phyloP scores from a whole-genome alignment of 1,284 basidiomycete species.

The Ganoderma resinaceum region DNA sequence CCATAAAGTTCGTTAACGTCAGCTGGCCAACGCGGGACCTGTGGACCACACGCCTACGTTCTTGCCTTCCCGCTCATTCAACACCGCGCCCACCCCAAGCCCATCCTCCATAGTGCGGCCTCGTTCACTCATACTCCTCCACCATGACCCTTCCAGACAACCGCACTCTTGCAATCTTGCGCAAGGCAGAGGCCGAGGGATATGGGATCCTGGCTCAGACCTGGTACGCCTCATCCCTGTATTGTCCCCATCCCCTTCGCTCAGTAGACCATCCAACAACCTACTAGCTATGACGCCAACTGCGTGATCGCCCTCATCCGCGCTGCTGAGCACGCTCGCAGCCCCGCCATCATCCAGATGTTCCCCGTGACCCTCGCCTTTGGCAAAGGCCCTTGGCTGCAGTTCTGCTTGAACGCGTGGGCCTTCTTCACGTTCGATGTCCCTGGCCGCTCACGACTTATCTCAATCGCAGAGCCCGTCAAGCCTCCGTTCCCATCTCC shows the following conservation, averaged over 20 bases:
- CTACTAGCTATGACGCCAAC: conserved; percentile 52
- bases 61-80: not conserved
- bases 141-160: conserved; percentile 38
- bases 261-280: not conserved
- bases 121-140: not conserved
- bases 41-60: not conserved
- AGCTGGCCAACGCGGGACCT: not conserved
- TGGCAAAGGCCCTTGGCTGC: conserved; percentile 54
- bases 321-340: conserved; percentile 52
- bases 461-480: conserved; percentile 43
- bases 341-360: conserved; percentile 54
- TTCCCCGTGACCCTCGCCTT: conserved; percentile 56
- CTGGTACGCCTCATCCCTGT: conserved; percentile 41
- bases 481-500: conserved; percentile 55
- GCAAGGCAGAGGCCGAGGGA: conserved; percentile 49
- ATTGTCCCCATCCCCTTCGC: not conserved
- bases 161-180: conserved; percentile 50
- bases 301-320: conserved; percentile 54
- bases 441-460: not conserved
- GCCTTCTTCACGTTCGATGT: conserved; percentile 25
- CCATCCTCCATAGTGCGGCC: not conserved
- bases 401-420: conserved; percentile 54
- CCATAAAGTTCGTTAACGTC: not conserved
- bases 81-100: not conserved
- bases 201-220: conserved; percentile 54